Conservation (phyloP, 2,329 filamentous ascomycete species). For the Aspergillus brunneoviolaceus region DNA sequence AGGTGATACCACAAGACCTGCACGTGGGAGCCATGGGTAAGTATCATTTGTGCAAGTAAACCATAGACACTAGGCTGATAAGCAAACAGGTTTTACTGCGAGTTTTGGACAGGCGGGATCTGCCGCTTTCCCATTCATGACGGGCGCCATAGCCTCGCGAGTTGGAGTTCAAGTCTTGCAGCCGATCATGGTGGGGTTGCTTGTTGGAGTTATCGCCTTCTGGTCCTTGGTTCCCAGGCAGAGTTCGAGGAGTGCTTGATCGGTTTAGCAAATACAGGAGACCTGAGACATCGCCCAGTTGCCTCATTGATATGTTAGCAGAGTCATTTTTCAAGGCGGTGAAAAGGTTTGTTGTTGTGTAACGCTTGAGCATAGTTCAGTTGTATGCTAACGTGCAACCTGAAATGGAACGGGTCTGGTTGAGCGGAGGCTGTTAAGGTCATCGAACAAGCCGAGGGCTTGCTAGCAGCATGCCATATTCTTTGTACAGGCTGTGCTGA, state of each 20-base stretch:
- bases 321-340: background rate
- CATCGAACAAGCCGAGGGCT: background rate
- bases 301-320: background rate
- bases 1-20: constrained; percentile 23
- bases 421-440: background rate
- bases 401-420: background rate
- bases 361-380: background rate
- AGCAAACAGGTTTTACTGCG: constrained; percentile 22
- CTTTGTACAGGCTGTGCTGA: background rate
- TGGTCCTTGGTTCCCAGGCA: constrained; percentile 23
- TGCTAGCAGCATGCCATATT: background rate
- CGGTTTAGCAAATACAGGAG: background rate
- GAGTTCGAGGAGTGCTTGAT: constrained; percentile 8
- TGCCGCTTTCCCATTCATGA: constrained; percentile 27
- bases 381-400: background rate
- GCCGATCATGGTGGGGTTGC: constrained; percentile 26
- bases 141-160: constrained; percentile 25
- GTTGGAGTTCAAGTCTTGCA: constrained; percentile 25
- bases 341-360: background rate
- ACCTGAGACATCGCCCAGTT: background rate
- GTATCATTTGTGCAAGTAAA: background rate
- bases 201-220: constrained; percentile 23
- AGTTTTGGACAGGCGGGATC: constrained; percentile 25
- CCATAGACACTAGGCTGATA: constrained; percentile 2
- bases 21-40: constrained; percentile 26